phyloP scores from a whole-genome alignment of 345 rosid species.

The Salix koriyanagi region DNA sequence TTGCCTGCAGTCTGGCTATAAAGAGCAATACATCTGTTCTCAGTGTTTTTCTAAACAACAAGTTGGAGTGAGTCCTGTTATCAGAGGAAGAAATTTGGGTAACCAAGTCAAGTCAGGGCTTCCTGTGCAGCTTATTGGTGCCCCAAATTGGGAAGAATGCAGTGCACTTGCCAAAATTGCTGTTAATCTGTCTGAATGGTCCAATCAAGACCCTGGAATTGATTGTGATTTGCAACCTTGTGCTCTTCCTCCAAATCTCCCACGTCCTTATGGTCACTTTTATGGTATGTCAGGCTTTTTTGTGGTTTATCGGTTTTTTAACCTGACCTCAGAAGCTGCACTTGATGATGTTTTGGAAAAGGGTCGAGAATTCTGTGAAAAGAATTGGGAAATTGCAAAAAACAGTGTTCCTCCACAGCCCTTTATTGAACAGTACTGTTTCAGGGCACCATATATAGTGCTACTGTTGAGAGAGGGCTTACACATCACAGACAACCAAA shows the following conservation, averaged over 20 bases:
- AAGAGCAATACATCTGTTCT: constrained; percentile 61
- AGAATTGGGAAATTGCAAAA: constrained; percentile 74
- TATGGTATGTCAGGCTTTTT: constrained; percentile 92
- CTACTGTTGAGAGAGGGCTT: constrained; percentile 83
- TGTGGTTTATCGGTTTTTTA: constrained; percentile 85
- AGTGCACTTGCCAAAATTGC: constrained; percentile 68
- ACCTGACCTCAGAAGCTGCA: constrained; percentile 71
- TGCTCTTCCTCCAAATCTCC: constrained; percentile 66
- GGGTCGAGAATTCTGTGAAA: constrained; percentile 79
- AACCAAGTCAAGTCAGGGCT: constrained; percentile 62
- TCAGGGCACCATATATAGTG: constrained; percentile 90
- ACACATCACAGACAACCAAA: constrained; percentile 69
- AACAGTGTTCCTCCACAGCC: constrained; percentile 91
- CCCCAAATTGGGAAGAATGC: constrained; percentile 85
- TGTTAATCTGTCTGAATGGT: constrained; percentile 92
- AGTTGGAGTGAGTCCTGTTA: constrained; percentile 42
- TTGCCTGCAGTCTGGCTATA: constrained; percentile 84
- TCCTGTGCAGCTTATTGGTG: constrained; percentile 64
- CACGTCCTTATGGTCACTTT: constrained; percentile 86
- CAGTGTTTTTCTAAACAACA: constrained; percentile 52
- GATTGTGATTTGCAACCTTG: constrained; percentile 95
- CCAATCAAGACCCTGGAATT: constrained; percentile 48
- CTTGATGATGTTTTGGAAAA: constrained; percentile 90
- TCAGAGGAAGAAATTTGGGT: constrained; percentile 30
- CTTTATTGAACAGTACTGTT: constrained; percentile 96